A percentile compares a stretch with the other conserved stretches of the same genome.
Evolutionary conservation across 2,329 filamentous ascomycete genomes (phyloP).

Genomic region (Cyphellophora europaea): DNA sequence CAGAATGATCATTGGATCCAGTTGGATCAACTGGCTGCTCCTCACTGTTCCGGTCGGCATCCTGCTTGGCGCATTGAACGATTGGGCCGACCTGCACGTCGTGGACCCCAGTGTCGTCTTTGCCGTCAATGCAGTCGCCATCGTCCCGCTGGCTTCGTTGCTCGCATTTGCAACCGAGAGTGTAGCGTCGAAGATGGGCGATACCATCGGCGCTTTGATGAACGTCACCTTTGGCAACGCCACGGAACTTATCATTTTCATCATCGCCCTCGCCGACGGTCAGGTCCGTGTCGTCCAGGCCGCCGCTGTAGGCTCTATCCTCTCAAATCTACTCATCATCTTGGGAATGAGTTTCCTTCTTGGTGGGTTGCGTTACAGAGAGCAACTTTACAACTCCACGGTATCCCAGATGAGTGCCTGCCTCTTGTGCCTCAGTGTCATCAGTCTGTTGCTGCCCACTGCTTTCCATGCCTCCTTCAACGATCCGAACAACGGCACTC

Average conservation of each 20-base stretch:
- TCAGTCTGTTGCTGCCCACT: constrained; percentile 78
- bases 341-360: constrained; percentile 86
- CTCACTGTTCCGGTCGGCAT: constrained; percentile 34
- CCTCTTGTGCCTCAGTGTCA: constrained; percentile 79
- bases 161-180: constrained; percentile 67
- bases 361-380: constrained; percentile 75
- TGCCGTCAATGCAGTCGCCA: constrained; percentile 65
- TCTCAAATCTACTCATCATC: constrained; percentile 80
- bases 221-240: constrained; percentile 74
- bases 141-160: constrained; percentile 64
- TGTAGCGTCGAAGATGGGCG: constrained; percentile 62
- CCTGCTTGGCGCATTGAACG: constrained; percentile 25
- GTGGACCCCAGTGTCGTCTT: constrained; percentile 54
- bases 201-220: constrained; percentile 62
- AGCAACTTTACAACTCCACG: constrained; percentile 93
- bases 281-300: constrained; percentile 89
- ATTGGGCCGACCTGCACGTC: constrained; percentile 14
- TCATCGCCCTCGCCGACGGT: constrained; percentile 67
- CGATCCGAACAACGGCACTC: constrained; percentile 52
- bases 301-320: constrained; percentile 77
- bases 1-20: constrained; percentile 54
- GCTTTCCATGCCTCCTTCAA: constrained; percentile 86
- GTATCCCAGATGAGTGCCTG: constrained; percentile 96
- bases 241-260: constrained; percentile 73
- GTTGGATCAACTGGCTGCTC: constrained; percentile 35